Conservation (phyloP, 176 grass and related monocot genomes). For the Echinochloa phyllopogon region DNA sequence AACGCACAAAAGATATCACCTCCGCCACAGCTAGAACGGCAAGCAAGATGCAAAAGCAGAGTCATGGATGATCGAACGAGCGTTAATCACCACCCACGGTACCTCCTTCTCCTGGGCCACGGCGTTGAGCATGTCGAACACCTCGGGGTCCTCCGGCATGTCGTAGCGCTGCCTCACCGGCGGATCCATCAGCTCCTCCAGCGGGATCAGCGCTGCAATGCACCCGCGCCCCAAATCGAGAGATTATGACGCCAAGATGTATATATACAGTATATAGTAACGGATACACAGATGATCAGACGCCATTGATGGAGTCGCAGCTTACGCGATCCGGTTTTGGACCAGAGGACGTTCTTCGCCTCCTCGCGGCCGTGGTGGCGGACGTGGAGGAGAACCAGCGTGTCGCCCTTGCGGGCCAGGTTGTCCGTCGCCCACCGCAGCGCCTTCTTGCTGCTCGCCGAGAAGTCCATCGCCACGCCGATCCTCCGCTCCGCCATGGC, state of each 20-base stretch:
- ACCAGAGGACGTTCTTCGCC: constrained; percentile 57
- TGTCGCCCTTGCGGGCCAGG: constrained; percentile 64
- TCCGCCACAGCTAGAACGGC: neutral
- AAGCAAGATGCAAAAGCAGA: no score
- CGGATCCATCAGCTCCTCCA: constrained; percentile 60
- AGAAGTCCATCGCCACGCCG: constrained; percentile 85
- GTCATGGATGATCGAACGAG: neutral
- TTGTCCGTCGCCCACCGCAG: constrained; percentile 72
- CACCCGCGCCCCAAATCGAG: neutral
- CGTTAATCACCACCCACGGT: neutral
- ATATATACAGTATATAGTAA: no score
- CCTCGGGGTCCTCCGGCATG: constrained; percentile 53
- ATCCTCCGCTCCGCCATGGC: constrained; percentile 58
- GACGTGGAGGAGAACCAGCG: constrained; percentile 73
- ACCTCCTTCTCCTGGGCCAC: constrained; percentile 63
- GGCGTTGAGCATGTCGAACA: constrained; percentile 55
- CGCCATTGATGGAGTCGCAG: neutral
- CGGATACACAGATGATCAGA: neutral
- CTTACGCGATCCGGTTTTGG: constrained; percentile 62
- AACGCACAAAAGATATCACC: neutral
- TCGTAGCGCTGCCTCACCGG: constrained; percentile 65
- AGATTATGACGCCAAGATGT: neutral
- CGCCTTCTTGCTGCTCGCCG: constrained; percentile 83
- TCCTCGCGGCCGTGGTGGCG: constrained; percentile 44
- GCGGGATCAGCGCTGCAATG: constrained; percentile 70